These are phyloP conservation scores for Trichoderma gamsii DNA, from an alignment of 495 filamentous ascomycete genomes.

Conservation along the genomic window DNA sequence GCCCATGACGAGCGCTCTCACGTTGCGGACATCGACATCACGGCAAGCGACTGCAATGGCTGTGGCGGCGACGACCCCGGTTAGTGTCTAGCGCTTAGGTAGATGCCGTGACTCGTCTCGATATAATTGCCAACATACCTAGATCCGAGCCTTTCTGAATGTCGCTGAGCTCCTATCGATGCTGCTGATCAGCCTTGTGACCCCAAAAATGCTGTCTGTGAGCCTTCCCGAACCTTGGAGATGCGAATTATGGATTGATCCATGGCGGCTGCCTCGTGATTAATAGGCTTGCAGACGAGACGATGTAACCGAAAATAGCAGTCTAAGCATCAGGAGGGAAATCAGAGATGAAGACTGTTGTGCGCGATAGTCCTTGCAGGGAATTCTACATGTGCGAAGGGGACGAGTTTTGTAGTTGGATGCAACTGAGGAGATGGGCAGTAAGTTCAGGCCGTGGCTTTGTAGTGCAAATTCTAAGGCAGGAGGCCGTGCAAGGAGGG, in stretches of 20 bases:
- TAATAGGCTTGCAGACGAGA: conserved; percentile 12
- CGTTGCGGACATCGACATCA: conserved; percentile 81
- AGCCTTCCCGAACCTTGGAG: conserved; percentile 54
- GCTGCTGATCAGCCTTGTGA: conserved; percentile 32
- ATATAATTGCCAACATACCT: conserved; percentile 47
- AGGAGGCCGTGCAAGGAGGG: no score
- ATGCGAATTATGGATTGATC: conserved; percentile 83
- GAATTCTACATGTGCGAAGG: not conserved
- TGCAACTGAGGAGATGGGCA: not conserved
- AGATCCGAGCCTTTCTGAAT: conserved; percentile 75
- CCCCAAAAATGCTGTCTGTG: conserved; percentile 25
- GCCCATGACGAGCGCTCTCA: conserved; percentile 83
- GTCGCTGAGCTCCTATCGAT: conserved; percentile 67
- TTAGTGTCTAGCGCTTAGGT: conserved; percentile 19
- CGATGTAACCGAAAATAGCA: not conserved
- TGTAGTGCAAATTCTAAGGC: no score
- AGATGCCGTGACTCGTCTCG: not conserved
- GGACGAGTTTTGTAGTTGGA: not conserved
- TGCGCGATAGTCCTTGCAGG: not conserved
- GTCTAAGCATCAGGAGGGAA: not conserved
- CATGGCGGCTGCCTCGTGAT: conserved; percentile 17
- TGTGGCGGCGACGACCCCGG: conserved; percentile 28
- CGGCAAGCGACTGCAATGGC: conserved; percentile 80
- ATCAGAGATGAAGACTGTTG: not conserved
- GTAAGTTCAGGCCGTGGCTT: not conserved